These are phyloP conservation scores for Diutina sp. DNA, from an alignment of 1,139 yeast genomes.

Conservation along the genomic window DNA sequence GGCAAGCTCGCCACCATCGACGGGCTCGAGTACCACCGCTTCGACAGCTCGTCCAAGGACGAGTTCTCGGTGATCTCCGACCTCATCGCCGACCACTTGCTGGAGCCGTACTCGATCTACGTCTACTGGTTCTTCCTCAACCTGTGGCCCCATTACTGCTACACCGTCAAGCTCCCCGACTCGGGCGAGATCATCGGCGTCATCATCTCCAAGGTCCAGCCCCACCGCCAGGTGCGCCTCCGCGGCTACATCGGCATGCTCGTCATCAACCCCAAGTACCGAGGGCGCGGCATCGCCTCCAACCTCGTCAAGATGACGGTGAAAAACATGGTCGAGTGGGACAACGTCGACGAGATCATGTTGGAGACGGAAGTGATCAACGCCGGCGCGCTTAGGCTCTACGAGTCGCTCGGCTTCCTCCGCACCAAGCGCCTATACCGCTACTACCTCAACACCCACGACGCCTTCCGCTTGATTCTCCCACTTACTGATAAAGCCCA, in stretches of 20 bases:
- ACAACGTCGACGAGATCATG: conserved; percentile 73
- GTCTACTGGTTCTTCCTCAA: conserved; percentile 37
- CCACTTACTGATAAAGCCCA: conserved; percentile 8
- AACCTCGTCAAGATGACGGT: conserved; percentile 51
- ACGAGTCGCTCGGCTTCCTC: conserved; percentile 80
- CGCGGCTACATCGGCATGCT: conserved; percentile 96
- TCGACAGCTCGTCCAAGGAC: background rate
- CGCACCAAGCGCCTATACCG: conserved; percentile 71
- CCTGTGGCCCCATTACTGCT: conserved; percentile 35
- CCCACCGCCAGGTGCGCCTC: conserved; percentile 55
- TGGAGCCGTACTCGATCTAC: conserved; percentile 35
- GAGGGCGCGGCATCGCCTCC: conserved; percentile 79
- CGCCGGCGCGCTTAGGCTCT: conserved; percentile 59
- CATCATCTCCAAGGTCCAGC: conserved; percentile 73
- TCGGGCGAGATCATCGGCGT: conserved; percentile 52
- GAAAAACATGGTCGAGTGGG: conserved; percentile 45
- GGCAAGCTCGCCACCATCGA: background rate
- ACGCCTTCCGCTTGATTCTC: conserved; percentile 67
- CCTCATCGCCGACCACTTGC: conserved; percentile 23
- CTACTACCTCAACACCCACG: conserved; percentile 84
- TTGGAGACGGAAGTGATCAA: conserved; percentile 87
- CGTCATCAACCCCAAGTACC: conserved; percentile 58
- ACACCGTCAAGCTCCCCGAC: background rate
- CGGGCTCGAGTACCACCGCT: background rate
- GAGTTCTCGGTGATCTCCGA: conserved; percentile 13